phyloP scores from a whole-genome alignment of 2,329 filamentous ascomycete genomes.

The Sphaerostilbella broomeana region DNA sequence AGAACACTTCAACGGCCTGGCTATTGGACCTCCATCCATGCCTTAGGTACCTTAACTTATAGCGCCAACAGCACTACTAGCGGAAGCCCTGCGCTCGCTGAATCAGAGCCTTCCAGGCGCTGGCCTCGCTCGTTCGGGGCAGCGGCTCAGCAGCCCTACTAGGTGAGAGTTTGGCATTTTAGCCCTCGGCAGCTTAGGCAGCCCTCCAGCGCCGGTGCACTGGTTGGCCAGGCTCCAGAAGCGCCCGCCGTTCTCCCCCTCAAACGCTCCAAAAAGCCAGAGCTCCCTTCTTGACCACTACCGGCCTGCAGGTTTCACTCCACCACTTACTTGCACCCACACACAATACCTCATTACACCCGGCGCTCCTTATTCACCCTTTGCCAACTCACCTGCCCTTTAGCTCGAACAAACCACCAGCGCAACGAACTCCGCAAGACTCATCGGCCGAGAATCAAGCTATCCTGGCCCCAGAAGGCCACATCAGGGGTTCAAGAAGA shows the following conservation, averaged over 20 bases:
- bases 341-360: slow-evolving; percentile 8
- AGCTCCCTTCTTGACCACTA: slow-evolving; percentile 7
- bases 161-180: no score
- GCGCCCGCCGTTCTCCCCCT: slow-evolving; percentile 1
- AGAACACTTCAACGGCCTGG: no score
- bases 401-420: background rate
- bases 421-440: slow-evolving; percentile 1
- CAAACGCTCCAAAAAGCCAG: slow-evolving; percentile 1
- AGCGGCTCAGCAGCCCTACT: no score
- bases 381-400: background rate
- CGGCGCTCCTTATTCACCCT: slow-evolving; percentile 4
- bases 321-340: slow-evolving; percentile 11
- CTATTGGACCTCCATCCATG: no score
- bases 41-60: no score
- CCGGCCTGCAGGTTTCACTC: slow-evolving; percentile 11
- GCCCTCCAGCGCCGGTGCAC: slow-evolving; percentile 8
- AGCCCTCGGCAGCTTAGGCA: slow-evolving; percentile 7
- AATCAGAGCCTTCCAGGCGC: no score
- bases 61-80: no score
- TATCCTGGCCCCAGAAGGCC: slow-evolving; percentile 3
- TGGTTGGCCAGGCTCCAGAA: slow-evolving; percentile 8
- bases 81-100: no score
- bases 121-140: no score
- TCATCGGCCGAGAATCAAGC: background rate
- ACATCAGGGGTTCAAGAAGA: slow-evolving; percentile 3